Conservation (phyloP, 257 asterid genomes). For the Solanum lycopersicoides region DNA sequence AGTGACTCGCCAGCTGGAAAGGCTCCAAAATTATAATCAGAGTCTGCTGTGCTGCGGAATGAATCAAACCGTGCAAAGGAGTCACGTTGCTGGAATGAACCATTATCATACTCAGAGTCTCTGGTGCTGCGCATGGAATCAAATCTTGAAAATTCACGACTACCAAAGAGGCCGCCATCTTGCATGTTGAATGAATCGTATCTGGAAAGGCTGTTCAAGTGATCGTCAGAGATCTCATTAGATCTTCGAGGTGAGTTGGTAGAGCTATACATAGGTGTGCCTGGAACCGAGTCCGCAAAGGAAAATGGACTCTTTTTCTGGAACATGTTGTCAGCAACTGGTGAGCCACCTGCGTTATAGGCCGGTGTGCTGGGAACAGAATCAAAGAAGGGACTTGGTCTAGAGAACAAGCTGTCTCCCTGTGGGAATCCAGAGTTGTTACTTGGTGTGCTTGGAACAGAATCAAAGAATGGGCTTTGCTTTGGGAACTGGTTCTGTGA, state of each 20-base stretch:
- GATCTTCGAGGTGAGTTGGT: slow-evolving; percentile 41
- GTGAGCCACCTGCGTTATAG: slow-evolving; percentile 24
- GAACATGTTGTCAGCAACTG: slow-evolving; percentile 7
- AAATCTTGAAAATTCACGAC: slow-evolving; percentile 55
- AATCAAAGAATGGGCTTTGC: slow-evolving; percentile 39
- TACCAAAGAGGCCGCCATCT: slow-evolving; percentile 23
- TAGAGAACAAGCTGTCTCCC: slow-evolving; percentile 17
- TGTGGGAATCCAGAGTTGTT: slow-evolving; percentile 7
- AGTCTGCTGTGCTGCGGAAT: slow-evolving; percentile 61
- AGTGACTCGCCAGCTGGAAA: slow-evolving; percentile 23
- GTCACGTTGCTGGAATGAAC: slow-evolving; percentile 39
- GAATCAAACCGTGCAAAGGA: slow-evolving; percentile 57
- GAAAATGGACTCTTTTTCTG: slow-evolving; percentile 30
- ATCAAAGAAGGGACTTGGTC: slow-evolving; percentile 50
- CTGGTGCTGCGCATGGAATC: slow-evolving; percentile 51
- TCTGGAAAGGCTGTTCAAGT: slow-evolving; percentile 55
- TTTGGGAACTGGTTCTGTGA: slow-evolving; percentile 18
- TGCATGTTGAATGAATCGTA: slow-evolving; percentile 62
- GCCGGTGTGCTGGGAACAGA: slow-evolving; percentile 86
- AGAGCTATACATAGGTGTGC: slow-evolving; percentile 63
- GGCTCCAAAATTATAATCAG: slow-evolving; percentile 52
- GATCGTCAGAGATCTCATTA: slow-evolving; percentile 28
- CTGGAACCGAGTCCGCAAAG: slow-evolving; percentile 37
- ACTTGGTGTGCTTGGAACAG: slow-evolving; percentile 41
- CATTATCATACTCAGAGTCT: slow-evolving; percentile 70